Conservation (phyloP, 2,329 filamentous ascomycete species). For the Diaporthe nobilis region DNA sequence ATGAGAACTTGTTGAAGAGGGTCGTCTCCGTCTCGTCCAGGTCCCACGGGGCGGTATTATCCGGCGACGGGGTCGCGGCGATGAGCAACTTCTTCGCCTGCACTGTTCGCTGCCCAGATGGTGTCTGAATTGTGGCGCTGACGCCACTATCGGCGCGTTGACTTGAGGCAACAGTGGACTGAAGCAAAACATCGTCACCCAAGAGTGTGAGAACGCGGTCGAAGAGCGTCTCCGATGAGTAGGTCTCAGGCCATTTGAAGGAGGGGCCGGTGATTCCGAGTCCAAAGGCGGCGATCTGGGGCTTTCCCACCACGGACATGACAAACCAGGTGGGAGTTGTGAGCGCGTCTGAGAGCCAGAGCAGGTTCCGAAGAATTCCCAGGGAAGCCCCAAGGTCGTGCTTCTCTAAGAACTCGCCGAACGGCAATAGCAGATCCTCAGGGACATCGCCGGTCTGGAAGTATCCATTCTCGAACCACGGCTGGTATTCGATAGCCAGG, state of each 20-base stretch:
- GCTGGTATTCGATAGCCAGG: constrained; percentile 25
- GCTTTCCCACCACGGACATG: constrained; percentile 43
- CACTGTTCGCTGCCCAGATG: constrained; percentile 45
- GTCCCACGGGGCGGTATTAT: constrained; percentile 50
- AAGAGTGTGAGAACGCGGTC: constrained; percentile 50
- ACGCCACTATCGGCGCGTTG: constrained; percentile 47
- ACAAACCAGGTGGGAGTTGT: constrained; percentile 29
- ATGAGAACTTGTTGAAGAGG: constrained; percentile 40
- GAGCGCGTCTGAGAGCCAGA: constrained; percentile 30
- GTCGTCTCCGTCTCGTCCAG: constrained; percentile 48
- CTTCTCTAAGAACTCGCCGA: constrained; percentile 33
- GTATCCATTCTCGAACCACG: constrained; percentile 31
- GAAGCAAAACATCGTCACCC: constrained; percentile 51
- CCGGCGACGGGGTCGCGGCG: constrained; percentile 51
- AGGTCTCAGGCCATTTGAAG: constrained; percentile 33
- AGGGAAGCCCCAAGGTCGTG: constrained; percentile 32
- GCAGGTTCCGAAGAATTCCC: constrained; percentile 19
- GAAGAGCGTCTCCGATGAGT: constrained; percentile 54
- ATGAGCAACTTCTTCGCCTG: constrained; percentile 53
- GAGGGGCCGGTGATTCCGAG: constrained; percentile 11
- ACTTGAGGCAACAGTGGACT: constrained; percentile 49
- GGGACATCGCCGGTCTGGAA: constrained; percentile 26
- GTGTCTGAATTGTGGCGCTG: constrained; percentile 45
- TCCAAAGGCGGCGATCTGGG: constrained; percentile 23
- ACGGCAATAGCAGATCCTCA: constrained; percentile 25